Evolutionary conservation across 352 stramenopile genomes (phyloP).

Genomic region (Globisporangium rhizosaccharum): DNA sequence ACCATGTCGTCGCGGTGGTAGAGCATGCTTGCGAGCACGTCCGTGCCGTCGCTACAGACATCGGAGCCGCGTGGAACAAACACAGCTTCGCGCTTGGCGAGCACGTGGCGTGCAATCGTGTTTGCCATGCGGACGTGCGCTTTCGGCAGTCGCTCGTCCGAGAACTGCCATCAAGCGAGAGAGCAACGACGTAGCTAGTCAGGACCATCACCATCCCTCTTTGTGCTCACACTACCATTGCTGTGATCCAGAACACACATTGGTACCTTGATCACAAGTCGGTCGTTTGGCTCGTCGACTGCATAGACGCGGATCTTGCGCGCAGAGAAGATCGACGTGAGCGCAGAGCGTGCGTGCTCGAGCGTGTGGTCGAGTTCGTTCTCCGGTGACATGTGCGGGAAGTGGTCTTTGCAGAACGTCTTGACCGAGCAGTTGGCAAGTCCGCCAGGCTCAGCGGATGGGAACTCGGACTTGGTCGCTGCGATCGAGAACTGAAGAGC

Average conservation of each 20-base stretch:
- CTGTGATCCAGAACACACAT: not conserved
- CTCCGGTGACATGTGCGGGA: constrained; percentile 69
- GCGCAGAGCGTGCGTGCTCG: constrained; percentile 54
- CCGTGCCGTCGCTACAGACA: constrained; percentile 16
- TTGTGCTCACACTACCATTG: no score
- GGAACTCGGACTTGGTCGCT: constrained; percentile 29
- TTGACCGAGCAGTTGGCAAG: constrained; percentile 59
- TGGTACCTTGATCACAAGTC: constrained; percentile 57
- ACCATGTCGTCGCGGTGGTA: constrained; percentile 37
- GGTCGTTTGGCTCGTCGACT: constrained; percentile 30
- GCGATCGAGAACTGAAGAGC: constrained; percentile 57
- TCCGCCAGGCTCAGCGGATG: constrained; percentile 27
- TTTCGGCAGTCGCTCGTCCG: constrained; percentile 47
- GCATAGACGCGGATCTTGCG: constrained; percentile 59
- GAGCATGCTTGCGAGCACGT: constrained; percentile 22
- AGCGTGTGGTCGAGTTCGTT: constrained; percentile 76
- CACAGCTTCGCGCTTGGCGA: constrained; percentile 22
- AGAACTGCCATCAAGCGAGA: constrained; percentile 30
- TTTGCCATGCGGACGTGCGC: constrained; percentile 23
- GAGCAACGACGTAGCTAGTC: not conserved
- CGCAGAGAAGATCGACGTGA: constrained; percentile 53
- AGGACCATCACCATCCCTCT: no score
- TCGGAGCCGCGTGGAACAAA: constrained; percentile 5
- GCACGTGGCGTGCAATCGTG: constrained; percentile 28
- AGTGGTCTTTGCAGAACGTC: constrained; percentile 70